Evolutionary conservation across 345 rosid genomes (phyloP).

Genomic region (Melastoma malabathricum): DNA sequence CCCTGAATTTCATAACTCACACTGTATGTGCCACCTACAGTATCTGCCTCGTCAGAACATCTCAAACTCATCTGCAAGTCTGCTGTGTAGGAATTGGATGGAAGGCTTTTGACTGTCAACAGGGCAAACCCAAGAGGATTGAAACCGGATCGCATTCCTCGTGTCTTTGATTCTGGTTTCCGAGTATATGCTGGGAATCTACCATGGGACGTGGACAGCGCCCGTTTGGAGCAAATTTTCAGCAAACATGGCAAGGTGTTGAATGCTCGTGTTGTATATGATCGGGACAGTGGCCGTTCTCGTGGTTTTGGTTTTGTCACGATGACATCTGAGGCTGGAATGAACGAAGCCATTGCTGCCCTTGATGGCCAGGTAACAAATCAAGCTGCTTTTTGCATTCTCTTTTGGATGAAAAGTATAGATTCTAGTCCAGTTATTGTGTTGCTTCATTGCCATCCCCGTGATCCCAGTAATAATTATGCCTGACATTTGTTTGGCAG

Average conservation of each 20-base stretch:
- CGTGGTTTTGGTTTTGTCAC: constrained; percentile 93
- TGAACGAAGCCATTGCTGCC: constrained; percentile 81
- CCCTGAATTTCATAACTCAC: too few relatives aligned
- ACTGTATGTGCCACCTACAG: background rate
- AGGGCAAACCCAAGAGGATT: constrained; percentile 85
- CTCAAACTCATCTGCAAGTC: background rate
- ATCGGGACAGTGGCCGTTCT: constrained; percentile 84
- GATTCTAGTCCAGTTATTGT: too few relatives aligned
- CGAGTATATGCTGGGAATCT: constrained; percentile 78
- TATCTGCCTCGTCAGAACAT: too few relatives aligned
- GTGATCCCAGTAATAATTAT: background rate
- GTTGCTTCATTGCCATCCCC: too few relatives aligned
- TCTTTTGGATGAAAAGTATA: background rate
- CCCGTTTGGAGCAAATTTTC: constrained; percentile 67
- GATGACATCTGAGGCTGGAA: constrained; percentile 60
- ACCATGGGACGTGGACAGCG: constrained; percentile 71
- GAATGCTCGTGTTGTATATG: constrained; percentile 64
- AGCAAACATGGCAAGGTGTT: constrained; percentile 85
- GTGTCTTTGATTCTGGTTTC: constrained; percentile 30
- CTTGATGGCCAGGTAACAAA: constrained; percentile 77
- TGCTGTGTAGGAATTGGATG: constrained; percentile 44
- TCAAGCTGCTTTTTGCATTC: constrained; percentile 1
- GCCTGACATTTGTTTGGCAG: constrained; percentile 17
- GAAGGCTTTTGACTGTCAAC: constrained; percentile 67
- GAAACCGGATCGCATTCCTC: constrained; percentile 49